Evolutionary conservation across 192 early-diverging fungal species (phyloP).

Genomic region (Coemansia sp.): DNA sequence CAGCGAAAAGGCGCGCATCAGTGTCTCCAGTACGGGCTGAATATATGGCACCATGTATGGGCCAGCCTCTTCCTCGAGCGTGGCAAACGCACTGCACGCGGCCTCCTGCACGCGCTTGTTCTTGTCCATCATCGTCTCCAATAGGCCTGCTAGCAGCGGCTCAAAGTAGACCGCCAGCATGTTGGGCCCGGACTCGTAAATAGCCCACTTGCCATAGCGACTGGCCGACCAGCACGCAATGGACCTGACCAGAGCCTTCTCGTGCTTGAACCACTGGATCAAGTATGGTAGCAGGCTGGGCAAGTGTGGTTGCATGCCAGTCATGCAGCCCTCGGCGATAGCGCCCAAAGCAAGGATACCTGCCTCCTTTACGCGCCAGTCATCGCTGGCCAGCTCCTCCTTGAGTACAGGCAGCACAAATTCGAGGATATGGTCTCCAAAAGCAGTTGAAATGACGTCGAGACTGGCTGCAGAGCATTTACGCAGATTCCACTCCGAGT

Average conservation of each 20-base stretch:
- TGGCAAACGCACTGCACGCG: conserved; percentile 95
- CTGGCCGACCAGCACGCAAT: conserved; percentile 99
- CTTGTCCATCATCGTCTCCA: conserved; percentile 84
- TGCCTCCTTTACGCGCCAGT: conserved; percentile 93
- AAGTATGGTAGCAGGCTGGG: conserved; percentile 87
- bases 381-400: conserved; percentile 75
- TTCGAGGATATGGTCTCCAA: conserved; percentile 81
- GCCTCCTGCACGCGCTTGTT: conserved; percentile 99
- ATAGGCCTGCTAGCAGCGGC: conserved; percentile 79
- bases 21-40: conserved; percentile 81
- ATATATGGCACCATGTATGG: conserved; percentile 85
- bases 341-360: conserved; percentile 98
- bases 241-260: conserved; percentile 89
- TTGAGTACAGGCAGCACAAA: conserved; percentile 87
- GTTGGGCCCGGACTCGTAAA: conserved; percentile 62
- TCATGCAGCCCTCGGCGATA: conserved; percentile 93
- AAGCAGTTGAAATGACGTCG: conserved; percentile 91
- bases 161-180: conserved; percentile 76
- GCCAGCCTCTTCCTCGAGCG: conserved; percentile 92
- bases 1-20: conserved; percentile 80
- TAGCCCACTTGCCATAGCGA: conserved; percentile 87
- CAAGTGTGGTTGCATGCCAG: conserved; percentile 89
- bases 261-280: conserved; percentile 76
- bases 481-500: conserved; percentile 95
- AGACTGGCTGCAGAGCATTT: conserved; percentile 98